A percentile compares a stretch with the other conserved stretches of the same genome.
phyloP scores from a whole-genome alignment of 2,329 filamentous ascomycete species.

The Aureobasidium lini region DNA sequence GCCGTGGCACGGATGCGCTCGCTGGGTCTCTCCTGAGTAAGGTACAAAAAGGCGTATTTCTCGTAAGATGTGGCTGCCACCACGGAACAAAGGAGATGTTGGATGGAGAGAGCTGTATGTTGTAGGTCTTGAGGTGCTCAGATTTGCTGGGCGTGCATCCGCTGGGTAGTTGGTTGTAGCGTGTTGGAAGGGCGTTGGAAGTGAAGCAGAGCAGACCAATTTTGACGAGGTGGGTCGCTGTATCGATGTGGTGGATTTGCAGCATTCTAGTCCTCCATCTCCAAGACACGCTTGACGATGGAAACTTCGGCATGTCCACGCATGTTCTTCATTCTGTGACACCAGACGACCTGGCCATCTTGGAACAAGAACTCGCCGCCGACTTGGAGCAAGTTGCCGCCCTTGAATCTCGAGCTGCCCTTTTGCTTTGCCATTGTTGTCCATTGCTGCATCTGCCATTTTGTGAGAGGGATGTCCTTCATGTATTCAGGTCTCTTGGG shows the following conservation, averaged over 20 bases:
- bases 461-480: conserved; percentile 25
- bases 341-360: conserved; percentile 34
- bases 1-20: too few relatives aligned
- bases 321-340: conserved; percentile 34
- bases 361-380: conserved; percentile 36
- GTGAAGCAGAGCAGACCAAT: not conserved
- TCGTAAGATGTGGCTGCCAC: conserved; percentile 1
- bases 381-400: conserved; percentile 33
- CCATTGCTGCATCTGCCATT: conserved; percentile 28
- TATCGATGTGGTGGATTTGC: not conserved
- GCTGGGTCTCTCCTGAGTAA: not conserved
- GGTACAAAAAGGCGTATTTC: not conserved
- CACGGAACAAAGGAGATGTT: not conserved
- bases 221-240: too few relatives aligned
- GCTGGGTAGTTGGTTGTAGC: not conserved
- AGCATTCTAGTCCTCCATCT: conserved; percentile 24
- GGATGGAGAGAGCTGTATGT: not conserved
- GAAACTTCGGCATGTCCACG: conserved; percentile 31
- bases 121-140: not conserved
- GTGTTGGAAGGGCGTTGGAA: not conserved
- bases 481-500: conserved; percentile 29
- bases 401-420: conserved; percentile 20
- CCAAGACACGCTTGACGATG: conserved; percentile 29
- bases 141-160: not conserved
- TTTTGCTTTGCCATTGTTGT: conserved; percentile 15